Percentiles rank a stretch among this genome's conserved stretches.
phyloP scores from a whole-genome alignment of 352 stramenopile genomes.

The Phytophthora pini region DNA sequence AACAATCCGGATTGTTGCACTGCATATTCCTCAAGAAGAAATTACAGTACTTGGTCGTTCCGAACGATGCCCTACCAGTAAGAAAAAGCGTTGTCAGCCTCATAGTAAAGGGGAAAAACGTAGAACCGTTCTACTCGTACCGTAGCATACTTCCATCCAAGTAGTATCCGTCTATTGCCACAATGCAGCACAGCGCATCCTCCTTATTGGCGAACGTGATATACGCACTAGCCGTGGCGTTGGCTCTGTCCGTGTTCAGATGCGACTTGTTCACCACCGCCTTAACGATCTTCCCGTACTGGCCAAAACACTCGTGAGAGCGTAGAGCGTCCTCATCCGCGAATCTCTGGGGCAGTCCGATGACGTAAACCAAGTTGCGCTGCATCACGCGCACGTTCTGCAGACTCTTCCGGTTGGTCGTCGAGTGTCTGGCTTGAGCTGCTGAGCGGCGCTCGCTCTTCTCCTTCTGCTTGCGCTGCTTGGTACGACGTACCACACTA shows the following conservation, averaged over 20 bases:
- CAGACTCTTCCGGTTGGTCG: slow-evolving; percentile 82
- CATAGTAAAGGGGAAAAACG: background rate
- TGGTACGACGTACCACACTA: slow-evolving; percentile 79
- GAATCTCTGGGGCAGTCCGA: slow-evolving; percentile 88
- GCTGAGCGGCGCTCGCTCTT: slow-evolving; percentile 77
- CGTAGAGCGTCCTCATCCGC: slow-evolving; percentile 86
- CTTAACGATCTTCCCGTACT: slow-evolving; percentile 95
- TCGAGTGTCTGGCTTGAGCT: slow-evolving; percentile 42
- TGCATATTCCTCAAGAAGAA: slow-evolving; percentile 91
- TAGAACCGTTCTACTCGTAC: slow-evolving; percentile 31
- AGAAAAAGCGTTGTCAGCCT: background rate
- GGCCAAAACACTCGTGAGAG: slow-evolving; percentile 90
- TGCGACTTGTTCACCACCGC: slow-evolving; percentile 92
- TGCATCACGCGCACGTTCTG: slow-evolving; percentile 94
- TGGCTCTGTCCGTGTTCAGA: slow-evolving; percentile 68
- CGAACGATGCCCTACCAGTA: slow-evolving; percentile 85
- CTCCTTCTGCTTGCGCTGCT: slow-evolving; percentile 87
- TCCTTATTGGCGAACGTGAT: slow-evolving; percentile 94
- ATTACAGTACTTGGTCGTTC: slow-evolving; percentile 97
- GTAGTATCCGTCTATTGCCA: slow-evolving; percentile 92
- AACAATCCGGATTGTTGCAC: slow-evolving; percentile 95
- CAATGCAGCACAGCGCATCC: slow-evolving; percentile 91
- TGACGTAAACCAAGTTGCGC: slow-evolving; percentile 95
- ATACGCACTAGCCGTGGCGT: slow-evolving; percentile 91
- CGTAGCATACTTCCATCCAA: slow-evolving; percentile 81